Conservation (phyloP, 2,329 filamentous ascomycete species). For the Paracoccidioides brasiliensis region DNA sequence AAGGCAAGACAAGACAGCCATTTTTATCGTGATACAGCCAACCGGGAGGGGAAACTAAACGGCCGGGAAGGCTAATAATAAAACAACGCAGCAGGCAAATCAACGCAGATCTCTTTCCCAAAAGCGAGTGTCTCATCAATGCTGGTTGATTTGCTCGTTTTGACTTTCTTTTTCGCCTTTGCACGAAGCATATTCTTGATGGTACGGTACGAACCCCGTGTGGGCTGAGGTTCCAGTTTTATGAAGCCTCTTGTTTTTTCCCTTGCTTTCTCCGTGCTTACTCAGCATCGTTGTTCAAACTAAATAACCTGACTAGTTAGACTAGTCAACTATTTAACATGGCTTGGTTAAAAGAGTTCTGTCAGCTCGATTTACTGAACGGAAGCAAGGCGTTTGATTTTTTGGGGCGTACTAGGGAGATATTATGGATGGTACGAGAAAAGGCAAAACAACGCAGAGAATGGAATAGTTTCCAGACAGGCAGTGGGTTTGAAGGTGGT, state of each 20-base stretch:
- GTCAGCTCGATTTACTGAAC: not conserved
- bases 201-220: too few species aligned
- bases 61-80: not conserved
- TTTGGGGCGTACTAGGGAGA: too few species aligned
- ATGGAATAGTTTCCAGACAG: not conserved
- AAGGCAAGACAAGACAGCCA: too few species aligned
- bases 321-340: not conserved
- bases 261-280: not conserved
- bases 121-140: not conserved
- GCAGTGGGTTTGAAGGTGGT: too few species aligned
- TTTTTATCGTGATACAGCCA: too few species aligned
- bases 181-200: too few species aligned
- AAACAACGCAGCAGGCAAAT: not conserved
- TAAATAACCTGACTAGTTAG: not conserved
- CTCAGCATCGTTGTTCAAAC: not conserved
- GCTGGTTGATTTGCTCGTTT: not conserved
- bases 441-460: not conserved
- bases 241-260: too few species aligned
- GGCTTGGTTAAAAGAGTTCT: not conserved
- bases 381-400: not conserved
- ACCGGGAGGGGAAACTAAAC: not conserved
- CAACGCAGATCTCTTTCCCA: not conserved
- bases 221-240: too few species aligned
- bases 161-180: not conserved
- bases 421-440: not conserved